Evolutionary conservation across 768 basidiomycete genomes (phyloP).

Genomic region (Psilocybe subaeruginosa): DNA sequence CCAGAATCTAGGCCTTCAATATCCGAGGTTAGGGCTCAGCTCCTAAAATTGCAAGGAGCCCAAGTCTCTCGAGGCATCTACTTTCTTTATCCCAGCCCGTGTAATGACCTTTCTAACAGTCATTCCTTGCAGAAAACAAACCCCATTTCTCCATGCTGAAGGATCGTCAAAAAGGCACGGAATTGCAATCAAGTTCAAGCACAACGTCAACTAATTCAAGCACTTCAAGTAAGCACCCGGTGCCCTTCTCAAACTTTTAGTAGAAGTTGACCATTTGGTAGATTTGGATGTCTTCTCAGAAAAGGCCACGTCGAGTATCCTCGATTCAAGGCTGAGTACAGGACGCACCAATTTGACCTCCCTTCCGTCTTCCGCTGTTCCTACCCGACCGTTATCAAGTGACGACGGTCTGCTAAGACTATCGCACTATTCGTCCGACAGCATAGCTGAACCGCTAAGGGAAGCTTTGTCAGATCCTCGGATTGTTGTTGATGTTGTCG

Average conservation of each 20-base stretch:
- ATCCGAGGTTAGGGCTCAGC: constrained; percentile 29
- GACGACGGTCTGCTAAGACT: constrained; percentile 10
- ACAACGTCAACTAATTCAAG: neutral
- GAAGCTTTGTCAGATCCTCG: constrained; percentile 26
- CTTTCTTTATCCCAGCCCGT: neutral
- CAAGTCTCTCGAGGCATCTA: neutral
- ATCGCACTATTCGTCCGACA: constrained; percentile 17
- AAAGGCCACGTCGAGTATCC: neutral
- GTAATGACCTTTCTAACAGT: too few species aligned
- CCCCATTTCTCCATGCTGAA: neutral
- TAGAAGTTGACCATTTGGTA: neutral
- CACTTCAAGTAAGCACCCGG: neutral
- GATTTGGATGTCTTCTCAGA: neutral
- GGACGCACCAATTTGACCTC: neutral
- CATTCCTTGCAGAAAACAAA: neutral
- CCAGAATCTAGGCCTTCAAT: constrained; percentile 44
- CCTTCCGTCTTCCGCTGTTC: neutral
- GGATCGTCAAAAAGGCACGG: neutral
- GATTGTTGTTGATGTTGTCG: constrained; percentile 26
- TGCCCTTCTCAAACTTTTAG: neutral
- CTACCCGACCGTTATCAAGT: neutral
- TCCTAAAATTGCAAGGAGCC: constrained; percentile 15
- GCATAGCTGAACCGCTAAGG: constrained; percentile 15
- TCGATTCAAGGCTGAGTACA: neutral
- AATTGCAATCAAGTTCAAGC: neutral